Evolutionary conservation across 257 asterid species (phyloP).

Genomic region (Agastache rugosa): DNA sequence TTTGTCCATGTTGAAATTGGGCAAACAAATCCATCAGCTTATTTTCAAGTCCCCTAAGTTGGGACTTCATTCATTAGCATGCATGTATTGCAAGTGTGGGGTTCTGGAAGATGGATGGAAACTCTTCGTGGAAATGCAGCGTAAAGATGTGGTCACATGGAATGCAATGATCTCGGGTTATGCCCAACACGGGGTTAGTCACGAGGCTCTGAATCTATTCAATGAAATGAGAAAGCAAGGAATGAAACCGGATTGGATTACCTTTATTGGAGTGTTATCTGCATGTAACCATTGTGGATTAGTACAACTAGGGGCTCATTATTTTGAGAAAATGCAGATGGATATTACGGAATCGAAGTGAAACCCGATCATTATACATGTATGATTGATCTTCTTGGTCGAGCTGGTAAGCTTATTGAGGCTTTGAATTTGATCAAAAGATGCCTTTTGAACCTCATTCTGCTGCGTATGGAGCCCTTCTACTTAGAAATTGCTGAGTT

Average conservation of each 20-base stretch:
- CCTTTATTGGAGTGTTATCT: conserved; percentile 14
- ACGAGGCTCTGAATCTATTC: conserved; percentile 13
- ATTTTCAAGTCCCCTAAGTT: conserved; percentile 7
- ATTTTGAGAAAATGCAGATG: conserved; percentile 14
- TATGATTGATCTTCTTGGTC: conserved; percentile 18
- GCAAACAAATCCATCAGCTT: conserved; percentile 16
- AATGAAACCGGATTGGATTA: background rate
- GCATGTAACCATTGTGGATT: conserved; percentile 14
- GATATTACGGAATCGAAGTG: background rate
- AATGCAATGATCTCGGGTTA: conserved; percentile 17
- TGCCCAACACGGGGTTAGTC: background rate
- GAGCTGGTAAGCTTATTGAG: conserved; percentile 7
- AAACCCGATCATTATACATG: conserved; percentile 9
- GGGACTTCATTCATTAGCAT: conserved; percentile 8
- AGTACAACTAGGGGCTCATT: conserved; percentile 9
- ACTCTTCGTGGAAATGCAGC: conserved; percentile 1
- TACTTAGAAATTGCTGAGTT: conserved; percentile 17
- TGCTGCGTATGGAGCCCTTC: conserved; percentile 8
- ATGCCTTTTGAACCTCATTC: conserved; percentile 12
- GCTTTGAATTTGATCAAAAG: conserved; percentile 7
- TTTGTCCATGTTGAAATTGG: conserved; percentile 17
- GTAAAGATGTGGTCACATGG: conserved; percentile 17
- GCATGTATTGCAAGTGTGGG: conserved; percentile 18
- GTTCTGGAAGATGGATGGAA: conserved; percentile 14
- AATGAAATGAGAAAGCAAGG: background rate